Evolutionary conservation across 192 early-diverging fungal species (phyloP).

Genomic region (Dissophora ornata): DNA sequence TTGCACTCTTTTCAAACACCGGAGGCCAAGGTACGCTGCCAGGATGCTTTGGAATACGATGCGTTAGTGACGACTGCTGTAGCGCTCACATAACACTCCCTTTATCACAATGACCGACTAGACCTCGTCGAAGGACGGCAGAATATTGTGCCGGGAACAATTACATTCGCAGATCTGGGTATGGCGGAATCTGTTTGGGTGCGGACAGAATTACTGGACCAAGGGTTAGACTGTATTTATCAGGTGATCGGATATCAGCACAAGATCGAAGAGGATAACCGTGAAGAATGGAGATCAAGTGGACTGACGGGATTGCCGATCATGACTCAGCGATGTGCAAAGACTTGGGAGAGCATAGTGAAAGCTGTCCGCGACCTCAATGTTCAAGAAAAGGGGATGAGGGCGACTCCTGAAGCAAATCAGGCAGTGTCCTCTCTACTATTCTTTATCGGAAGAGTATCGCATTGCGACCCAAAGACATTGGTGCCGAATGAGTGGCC

Average conservation of each 20-base stretch:
- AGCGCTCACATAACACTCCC: too few species aligned
- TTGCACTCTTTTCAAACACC: constrained; percentile 32
- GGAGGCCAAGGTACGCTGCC: constrained; percentile 42
- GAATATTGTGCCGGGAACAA: constrained; percentile 36
- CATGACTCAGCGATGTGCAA: constrained; percentile 20
- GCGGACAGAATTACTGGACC: constrained; percentile 26
- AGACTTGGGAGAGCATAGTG: constrained; percentile 28
- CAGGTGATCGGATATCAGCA: constrained; percentile 17
- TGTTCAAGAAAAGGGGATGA: constrained; percentile 32
- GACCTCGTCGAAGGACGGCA: constrained; percentile 34
- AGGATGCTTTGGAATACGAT: not conserved
- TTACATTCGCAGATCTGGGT: constrained; percentile 31
- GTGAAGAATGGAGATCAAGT: constrained; percentile 27
- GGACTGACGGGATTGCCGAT: constrained; percentile 25
- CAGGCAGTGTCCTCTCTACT: constrained; percentile 13
- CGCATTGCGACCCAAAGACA: constrained; percentile 15
- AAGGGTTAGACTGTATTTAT: constrained; percentile 22
- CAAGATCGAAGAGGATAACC: constrained; percentile 16
- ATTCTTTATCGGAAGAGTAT: constrained; percentile 28
- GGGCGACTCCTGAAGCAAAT: constrained; percentile 22
- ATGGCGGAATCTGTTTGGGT: constrained; percentile 19
- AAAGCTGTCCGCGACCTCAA: constrained; percentile 32
- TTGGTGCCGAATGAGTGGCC: constrained; percentile 27
- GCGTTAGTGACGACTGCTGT: not conserved
- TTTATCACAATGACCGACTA: too few species aligned